Conservation (phyloP, 2,329 filamentous ascomycete genomes). For the Chaetomium sp. region DNA sequence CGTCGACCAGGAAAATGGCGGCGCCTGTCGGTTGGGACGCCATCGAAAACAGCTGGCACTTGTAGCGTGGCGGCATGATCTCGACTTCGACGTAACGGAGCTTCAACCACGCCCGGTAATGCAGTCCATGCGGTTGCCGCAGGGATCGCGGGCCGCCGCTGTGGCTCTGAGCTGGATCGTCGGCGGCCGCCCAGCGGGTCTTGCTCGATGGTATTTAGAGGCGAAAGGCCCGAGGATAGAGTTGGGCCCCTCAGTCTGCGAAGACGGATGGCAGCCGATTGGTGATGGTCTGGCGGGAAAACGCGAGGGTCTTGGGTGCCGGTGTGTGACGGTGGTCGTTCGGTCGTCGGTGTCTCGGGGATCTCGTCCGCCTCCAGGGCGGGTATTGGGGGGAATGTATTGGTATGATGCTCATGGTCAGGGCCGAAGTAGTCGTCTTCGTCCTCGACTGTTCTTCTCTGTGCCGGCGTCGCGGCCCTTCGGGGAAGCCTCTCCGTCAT, state of each 20-base stretch:
- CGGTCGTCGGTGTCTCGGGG: conserved; percentile 2
- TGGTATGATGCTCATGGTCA: neutral
- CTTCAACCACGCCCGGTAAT: conserved; percentile 16
- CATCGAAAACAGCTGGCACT: neutral
- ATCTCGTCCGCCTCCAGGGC: too few species aligned
- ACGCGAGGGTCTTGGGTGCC: conserved; percentile 6
- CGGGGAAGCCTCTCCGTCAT: neutral
- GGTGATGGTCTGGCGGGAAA: conserved; percentile 22
- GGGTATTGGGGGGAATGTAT: neutral
- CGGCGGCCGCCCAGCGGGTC: conserved; percentile 22
- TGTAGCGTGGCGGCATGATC: neutral
- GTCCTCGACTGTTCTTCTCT: neutral
- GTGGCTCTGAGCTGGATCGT: conserved; percentile 36
- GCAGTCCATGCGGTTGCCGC: neutral
- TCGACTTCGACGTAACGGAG: neutral
- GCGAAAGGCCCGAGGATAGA: conserved; percentile 5
- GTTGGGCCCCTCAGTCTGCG: conserved; percentile 26
- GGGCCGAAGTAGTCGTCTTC: neutral
- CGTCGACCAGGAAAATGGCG: conserved; percentile 12
- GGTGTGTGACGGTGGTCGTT: conserved; percentile 4
- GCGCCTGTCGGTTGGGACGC: neutral
- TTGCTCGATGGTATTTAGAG: conserved; percentile 1
- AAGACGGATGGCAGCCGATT: conserved; percentile 32
- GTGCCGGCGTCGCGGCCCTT: neutral
- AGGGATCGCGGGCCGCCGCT: conserved; percentile 28